Evolutionary conservation across 106 monocot genomes (phyloP), one percentile per base, ranked within the genome.

Genomic region (Allium cepa): DNA sequence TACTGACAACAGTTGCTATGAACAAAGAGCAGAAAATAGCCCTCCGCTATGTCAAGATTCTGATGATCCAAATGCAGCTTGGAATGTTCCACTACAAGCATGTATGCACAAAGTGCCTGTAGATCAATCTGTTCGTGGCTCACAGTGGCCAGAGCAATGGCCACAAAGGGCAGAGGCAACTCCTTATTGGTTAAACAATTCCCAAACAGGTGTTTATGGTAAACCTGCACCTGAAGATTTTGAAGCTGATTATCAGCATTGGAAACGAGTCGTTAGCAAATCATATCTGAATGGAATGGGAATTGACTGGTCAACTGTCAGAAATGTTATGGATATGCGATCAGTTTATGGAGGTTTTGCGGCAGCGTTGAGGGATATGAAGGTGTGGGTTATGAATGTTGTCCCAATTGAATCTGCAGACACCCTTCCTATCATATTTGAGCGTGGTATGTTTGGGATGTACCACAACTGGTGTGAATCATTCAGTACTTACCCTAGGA

Each of bases 341-440:
- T 60, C 83, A 22, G 69, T 78, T 18, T 87, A 87, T 72, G 87
- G 87, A 73, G 87, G 87, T 60, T 91, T 95, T 68, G 96, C 88
- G 53, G 96, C 91, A 55, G 88, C 88, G 46, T 75, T 97, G 69
- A 68, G 66, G 47, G 86, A 92, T 59, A 72, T 80, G 79, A 92
- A 86, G 47, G 83, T 92, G 47, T 97, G 96, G 96, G 96, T 97
- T 45, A 89, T 97, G 96, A 97, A 97, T 65, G 71, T 92, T 36
- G 86, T 97, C 8, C 71, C 91, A 11, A 82, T 97, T 60, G 84
- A 97, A 78, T 84, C 96, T 17, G 88, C 86, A 2, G 96, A 95
- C 73, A 95, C 91, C 0, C 76, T 95, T 62, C 91, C 95, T 5
- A 75, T 95, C 36, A 86, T 95, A 26, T 95, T 85, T 56, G 95